Conservation (phyloP, 305 asterid species). For the Euphrasia arctica region DNA sequence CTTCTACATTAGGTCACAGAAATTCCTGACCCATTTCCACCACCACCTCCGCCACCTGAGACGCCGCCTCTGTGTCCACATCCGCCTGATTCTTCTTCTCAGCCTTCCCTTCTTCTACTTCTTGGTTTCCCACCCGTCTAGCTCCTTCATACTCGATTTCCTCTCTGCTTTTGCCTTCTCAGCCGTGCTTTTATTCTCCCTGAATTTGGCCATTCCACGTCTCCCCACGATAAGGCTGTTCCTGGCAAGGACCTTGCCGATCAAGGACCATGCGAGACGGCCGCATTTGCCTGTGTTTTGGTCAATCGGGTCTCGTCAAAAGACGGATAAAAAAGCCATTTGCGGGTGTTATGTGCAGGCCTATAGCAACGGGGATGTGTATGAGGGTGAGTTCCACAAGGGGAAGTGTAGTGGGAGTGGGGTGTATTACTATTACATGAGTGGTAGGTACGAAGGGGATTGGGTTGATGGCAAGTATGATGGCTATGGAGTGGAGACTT, state of each 20-base stretch:
- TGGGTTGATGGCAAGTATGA: slow-evolving; percentile 97
- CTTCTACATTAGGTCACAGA: slow-evolving; percentile 44
- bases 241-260: slow-evolving; percentile 72
- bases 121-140: slow-evolving; percentile 84
- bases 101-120: slow-evolving; percentile 85
- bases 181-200: slow-evolving; percentile 73
- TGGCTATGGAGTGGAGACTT: slow-evolving; percentile 89
- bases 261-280: slow-evolving; percentile 43
- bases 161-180: slow-evolving; percentile 91
- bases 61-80: slow-evolving; percentile 64
- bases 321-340: slow-evolving; percentile 52
- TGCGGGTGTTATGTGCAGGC: slow-evolving; percentile 90
- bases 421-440: slow-evolving; percentile 91
- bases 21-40: slow-evolving; percentile 60
- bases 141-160: slow-evolving; percentile 85
- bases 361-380: slow-evolving; percentile 88
- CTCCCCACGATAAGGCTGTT: slow-evolving; percentile 72
- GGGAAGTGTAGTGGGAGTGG: slow-evolving; percentile 94
- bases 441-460: slow-evolving; percentile 95
- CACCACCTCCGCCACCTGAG: slow-evolving; percentile 65
- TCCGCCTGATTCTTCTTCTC: slow-evolving; percentile 63
- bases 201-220: slow-evolving; percentile 82
- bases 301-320: slow-evolving; percentile 77
- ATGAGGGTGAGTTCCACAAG: slow-evolving; percentile 93
- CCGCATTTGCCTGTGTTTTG: slow-evolving; percentile 80